Evolutionary conservation across 805 yeast genomes (phyloP).

Genomic region (Maudiozyma turicensis): DNA sequence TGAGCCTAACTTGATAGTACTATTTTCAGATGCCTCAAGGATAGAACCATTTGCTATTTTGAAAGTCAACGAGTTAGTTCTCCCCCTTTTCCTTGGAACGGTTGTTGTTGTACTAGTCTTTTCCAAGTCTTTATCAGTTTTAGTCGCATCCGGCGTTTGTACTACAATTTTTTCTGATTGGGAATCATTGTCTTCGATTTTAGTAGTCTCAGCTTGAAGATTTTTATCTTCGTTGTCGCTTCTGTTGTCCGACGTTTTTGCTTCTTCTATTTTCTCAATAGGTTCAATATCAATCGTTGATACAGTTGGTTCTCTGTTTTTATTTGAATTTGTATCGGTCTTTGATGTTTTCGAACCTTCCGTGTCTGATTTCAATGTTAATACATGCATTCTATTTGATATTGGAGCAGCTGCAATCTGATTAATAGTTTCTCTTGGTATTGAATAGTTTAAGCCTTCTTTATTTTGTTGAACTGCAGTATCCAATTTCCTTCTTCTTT

Average conservation of each 20-base stretch:
- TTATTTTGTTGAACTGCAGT: conserved; percentile 6
- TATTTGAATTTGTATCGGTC: too few relatives aligned
- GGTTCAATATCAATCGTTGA: too few relatives aligned
- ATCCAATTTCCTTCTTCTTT: conserved; percentile 23
- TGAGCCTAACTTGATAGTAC: background rate
- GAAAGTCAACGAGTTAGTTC: background rate
- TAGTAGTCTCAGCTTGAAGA: too few relatives aligned
- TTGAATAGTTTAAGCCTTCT: background rate
- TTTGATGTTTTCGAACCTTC: too few relatives aligned
- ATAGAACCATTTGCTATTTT: background rate
- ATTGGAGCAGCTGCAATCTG: background rate
- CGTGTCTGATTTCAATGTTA: too few relatives aligned
- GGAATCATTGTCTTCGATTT: too few relatives aligned
- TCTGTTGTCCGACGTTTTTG: too few relatives aligned
- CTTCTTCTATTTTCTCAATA: too few relatives aligned
- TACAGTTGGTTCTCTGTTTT: too few relatives aligned
- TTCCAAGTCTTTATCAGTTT: background rate
- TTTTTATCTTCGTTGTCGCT: too few relatives aligned
- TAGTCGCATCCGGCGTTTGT: background rate
- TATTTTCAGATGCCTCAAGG: background rate
- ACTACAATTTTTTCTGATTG: background rate
- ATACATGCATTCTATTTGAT: background rate
- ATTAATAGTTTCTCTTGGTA: background rate
- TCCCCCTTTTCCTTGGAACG: background rate
- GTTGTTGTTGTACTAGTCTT: too few relatives aligned